Base-by-base conservation (phyloP, 352 stramenopile genomes). In the Phytophthora pistaciae region DNA sequence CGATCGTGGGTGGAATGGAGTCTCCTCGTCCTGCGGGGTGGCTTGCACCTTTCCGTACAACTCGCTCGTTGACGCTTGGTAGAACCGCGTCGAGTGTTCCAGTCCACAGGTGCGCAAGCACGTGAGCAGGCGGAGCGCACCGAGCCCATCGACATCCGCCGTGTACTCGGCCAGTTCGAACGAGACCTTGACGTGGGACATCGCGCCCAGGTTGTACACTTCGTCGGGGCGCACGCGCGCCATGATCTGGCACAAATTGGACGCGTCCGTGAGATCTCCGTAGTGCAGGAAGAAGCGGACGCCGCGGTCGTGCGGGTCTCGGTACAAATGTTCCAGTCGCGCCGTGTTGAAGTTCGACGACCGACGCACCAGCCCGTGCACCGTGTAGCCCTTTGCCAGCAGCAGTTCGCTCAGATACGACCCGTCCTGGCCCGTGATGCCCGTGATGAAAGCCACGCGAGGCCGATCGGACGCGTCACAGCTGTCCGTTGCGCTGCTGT, bases 121-220 rank as follows among this genome's bases (percentile, higher is more conserved):
- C 80, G 99, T 98, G 27, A 99, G 87, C 72, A 99, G 91, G 40
- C 98, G 95, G 21, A 99, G 84, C 20, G 98, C 95, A 57, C 98
- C 98, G 11, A 99, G 62, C 13, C 87, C 98, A 70, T 99, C 97
- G 42, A 98, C 97, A 66, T 99, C 97, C n/a, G 97, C 97, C 44
- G 97, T 99, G 88, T 99, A 99, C 79, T 99, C 98, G 16, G 97
- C 96, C 96, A 99, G 98, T 70, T 99, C 97, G 68, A 99, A 99
- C 9, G 97, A 99, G 31, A 99, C 98, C 73, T 99, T 98, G 52
- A 99, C 98, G 78, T 99, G 98, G 78, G 93, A 99, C 97, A 99
- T 99, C 23, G 98, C 98, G 9, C 95, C 98, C 54, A 99, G 83
- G 76, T 99, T 99, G 91, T 99, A 99, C 70, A 99, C 97, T 82